Conservation (phyloP, 2,329 filamentous ascomycete species). For the Aureobasidium sp. region DNA sequence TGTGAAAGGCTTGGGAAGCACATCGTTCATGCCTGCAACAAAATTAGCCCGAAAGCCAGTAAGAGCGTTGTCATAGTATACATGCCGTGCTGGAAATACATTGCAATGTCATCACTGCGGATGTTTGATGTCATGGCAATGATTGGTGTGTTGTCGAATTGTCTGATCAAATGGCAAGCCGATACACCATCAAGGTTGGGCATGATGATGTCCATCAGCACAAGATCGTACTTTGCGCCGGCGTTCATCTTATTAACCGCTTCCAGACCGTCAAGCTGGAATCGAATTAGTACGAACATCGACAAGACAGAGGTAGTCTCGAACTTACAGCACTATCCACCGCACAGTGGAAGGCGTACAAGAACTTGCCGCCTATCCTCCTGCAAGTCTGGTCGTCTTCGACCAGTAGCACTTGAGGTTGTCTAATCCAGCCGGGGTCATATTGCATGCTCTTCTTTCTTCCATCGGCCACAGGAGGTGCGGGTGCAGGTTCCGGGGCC, state of each 20-base stretch:
- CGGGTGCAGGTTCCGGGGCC: constrained; percentile 35
- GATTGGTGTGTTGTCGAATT: constrained; percentile 78
- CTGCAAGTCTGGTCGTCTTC: constrained; percentile 67
- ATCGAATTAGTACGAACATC: constrained; percentile 21
- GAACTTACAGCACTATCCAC: constrained; percentile 54
- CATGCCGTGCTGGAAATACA: constrained; percentile 94
- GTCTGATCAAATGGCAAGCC: constrained; percentile 84
- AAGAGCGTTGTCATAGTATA: background rate
- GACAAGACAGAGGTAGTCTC: background rate
- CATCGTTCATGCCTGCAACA: constrained; percentile 92
- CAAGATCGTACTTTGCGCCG: constrained; percentile 55
- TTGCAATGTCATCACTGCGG: constrained; percentile 87
- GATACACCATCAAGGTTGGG: constrained; percentile 91
- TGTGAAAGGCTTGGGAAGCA: constrained; percentile 94
- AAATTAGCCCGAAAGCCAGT: background rate
- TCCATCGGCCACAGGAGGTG: constrained; percentile 39
- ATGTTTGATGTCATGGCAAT: constrained; percentile 99
- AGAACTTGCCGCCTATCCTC: constrained; percentile 57
- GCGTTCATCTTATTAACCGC: constrained; percentile 77
- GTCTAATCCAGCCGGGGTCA: constrained; percentile 56
- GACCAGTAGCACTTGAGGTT: constrained; percentile 78
- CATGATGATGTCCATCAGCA: constrained; percentile 70
- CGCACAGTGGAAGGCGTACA: constrained; percentile 55
- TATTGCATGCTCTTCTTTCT: constrained; percentile 53
- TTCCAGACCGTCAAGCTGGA: constrained; percentile 73